Percentiles rank a stretch among this genome's conserved stretches.
Evolutionary conservation across 306 rosid species (phyloP).

Genomic region (Inga oerstediana): DNA sequence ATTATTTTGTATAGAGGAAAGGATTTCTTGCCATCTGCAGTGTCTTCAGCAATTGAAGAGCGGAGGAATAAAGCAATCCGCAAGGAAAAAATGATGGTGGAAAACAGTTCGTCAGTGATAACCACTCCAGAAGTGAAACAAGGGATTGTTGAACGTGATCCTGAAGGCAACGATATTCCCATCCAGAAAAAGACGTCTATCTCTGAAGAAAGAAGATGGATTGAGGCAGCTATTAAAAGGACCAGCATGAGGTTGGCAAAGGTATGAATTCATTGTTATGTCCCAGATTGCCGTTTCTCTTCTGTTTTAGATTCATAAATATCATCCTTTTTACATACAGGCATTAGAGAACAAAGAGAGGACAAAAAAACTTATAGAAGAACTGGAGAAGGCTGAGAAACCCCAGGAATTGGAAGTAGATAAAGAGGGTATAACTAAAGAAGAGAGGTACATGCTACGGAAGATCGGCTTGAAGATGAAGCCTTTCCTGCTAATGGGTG

Average conservation of each 20-base stretch:
- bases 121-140: conserved; percentile 34
- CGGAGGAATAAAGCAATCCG: conserved; percentile 52
- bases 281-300: conserved; percentile 33
- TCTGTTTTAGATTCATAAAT: conserved; percentile 30
- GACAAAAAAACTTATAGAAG: conserved; percentile 72
- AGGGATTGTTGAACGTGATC: conserved; percentile 36
- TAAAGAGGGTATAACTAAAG: conserved; percentile 85
- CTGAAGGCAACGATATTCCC: conserved; percentile 36
- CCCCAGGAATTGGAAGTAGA: conserved; percentile 69
- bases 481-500: conserved; percentile 90
- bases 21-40: conserved; percentile 83
- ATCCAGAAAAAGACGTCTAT: conserved; percentile 36
- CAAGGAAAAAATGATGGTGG: conserved; percentile 46
- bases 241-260: conserved; percentile 65
- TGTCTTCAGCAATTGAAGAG: conserved; percentile 84
- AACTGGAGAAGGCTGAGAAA: conserved; percentile 55
- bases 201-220: conserved; percentile 38
- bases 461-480: conserved; percentile 87
- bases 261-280: conserved; percentile 54
- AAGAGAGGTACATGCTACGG: conserved; percentile 88
- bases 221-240: conserved; percentile 54
- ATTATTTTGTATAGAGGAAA: conserved; percentile 86
- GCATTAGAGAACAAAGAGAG: conserved; percentile 69
- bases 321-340: conserved; percentile 48
- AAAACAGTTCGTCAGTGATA: conserved; percentile 29